Evolutionary conservation across 768 basidiomycete species (phyloP), one percentile per base, ranked within the genome.

Genomic region (Boletus huronensis): DNA sequence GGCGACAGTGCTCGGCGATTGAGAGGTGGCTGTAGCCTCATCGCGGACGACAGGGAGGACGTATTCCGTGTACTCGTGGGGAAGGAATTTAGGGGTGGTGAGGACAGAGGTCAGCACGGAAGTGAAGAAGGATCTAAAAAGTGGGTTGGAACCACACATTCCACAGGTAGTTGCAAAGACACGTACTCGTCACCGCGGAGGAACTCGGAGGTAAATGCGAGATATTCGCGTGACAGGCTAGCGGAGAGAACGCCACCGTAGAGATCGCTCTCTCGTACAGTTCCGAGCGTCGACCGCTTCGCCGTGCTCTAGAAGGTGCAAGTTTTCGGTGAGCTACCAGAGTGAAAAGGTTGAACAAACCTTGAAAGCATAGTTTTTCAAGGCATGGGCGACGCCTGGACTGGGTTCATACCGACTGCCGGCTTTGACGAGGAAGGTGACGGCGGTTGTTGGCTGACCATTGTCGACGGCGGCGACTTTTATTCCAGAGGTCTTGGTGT

Each of bases 361-460:
- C 89, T 97, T 98, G 86, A 96, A 98, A 55, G 94, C 88, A 82
- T 94, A 98, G 83, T 93, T 95, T 82, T 97, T 97, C 73, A 98
- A 81, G 57, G 84, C 87, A 77, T 96, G 91, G 3, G 96, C 94
- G 54, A 93, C 83, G 64, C 96, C 96, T 40, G 93, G 83, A 68
- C 87, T 87, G 58, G 84, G 74, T 78, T 99, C 90, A 70, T 84
- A 94, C 65, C 97, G 79, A 67, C 85, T 85, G 51, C 96, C 96
- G 52, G 92, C 96, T 73, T 94, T 96, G 72, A 97, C 84, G 58
- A 96, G 81, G 65, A 98, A 78, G 47, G 93, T 93, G 68, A 99
- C 83, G 51, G 89, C 82, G 28, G 90, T 79, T 6, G 93, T 95
- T 41, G 93, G 85, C 66, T 88, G 86, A 65, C 84, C 88, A 63